These are phyloP conservation scores for Phytophthora brassicae DNA, from an alignment of 352 stramenopile species.

Conservation along the genomic window DNA sequence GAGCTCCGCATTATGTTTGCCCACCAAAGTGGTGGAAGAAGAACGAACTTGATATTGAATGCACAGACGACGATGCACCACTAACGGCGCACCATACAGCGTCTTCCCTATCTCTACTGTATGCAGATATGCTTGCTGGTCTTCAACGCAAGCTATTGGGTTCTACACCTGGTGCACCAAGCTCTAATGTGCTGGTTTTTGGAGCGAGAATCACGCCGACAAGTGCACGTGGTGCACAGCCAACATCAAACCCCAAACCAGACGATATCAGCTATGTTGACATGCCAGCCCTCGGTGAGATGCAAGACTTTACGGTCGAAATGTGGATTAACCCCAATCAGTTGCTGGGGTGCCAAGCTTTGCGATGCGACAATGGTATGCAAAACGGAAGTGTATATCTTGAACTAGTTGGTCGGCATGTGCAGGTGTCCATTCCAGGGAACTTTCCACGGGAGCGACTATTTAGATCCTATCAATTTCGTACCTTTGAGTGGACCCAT, in stretches of 20 bases:
- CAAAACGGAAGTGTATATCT: slow-evolving; percentile 68
- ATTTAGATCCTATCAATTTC: slow-evolving; percentile 56
- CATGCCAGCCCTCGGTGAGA: slow-evolving; percentile 58
- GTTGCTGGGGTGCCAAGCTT: slow-evolving; percentile 57
- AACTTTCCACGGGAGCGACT: slow-evolving; percentile 72
- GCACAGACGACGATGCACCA: slow-evolving; percentile 11
- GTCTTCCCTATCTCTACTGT: slow-evolving; percentile 76
- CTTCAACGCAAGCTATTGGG: slow-evolving; percentile 61
- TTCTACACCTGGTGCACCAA: slow-evolving; percentile 17
- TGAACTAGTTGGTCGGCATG: slow-evolving; percentile 61
- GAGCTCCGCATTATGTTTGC: slow-evolving; percentile 61
- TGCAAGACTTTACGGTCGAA: slow-evolving; percentile 74
- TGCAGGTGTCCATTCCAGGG: slow-evolving; percentile 75
- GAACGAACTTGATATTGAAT: slow-evolving; percentile 38
- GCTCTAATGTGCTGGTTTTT: slow-evolving; percentile 68
- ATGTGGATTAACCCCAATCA: slow-evolving; percentile 80
- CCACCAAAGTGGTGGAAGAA: slow-evolving; percentile 62
- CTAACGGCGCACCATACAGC: slow-evolving; percentile 53
- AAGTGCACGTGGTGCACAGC: slow-evolving; percentile 18
- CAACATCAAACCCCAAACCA: slow-evolving; percentile 35
- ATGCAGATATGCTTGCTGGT: slow-evolving; percentile 67
- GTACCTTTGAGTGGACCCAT: slow-evolving; percentile 72
- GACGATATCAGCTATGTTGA: slow-evolving; percentile 72
- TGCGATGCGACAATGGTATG: slow-evolving; percentile 79
- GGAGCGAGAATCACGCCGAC: slow-evolving; percentile 33